phyloP scores from a whole-genome alignment of 208 protist genomes.

The Blechomonas ayalai region DNA sequence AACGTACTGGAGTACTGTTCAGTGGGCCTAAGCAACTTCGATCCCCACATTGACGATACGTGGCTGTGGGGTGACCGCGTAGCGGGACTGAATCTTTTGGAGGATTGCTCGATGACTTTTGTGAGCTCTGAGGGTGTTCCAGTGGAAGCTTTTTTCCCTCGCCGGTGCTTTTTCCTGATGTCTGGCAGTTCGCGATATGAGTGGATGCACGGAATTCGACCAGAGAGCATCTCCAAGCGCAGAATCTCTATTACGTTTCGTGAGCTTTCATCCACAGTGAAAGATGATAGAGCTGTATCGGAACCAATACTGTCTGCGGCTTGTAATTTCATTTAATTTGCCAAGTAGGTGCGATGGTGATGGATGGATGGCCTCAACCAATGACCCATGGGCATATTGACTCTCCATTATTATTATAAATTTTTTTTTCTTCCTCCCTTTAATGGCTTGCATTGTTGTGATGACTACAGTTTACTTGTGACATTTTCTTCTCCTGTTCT shows the following conservation, averaged over 20 bases:
- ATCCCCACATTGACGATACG: conserved; percentile 87
- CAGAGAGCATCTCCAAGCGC: conserved; percentile 40
- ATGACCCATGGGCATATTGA: neutral
- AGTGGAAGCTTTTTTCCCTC: conserved; percentile 65
- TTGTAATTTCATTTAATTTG: conserved; percentile 42
- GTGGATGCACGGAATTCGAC: conserved; percentile 86
- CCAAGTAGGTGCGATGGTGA: neutral
- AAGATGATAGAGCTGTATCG: conserved; percentile 13
- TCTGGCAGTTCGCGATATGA: conserved; percentile 49
- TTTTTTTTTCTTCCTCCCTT: conserved; percentile 5
- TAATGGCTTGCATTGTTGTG: conserved; percentile 9
- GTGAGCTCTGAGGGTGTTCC: conserved; percentile 34
- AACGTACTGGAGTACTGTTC: conserved; percentile 70
- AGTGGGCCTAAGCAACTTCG: conserved; percentile 58
- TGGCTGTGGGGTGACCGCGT: conserved; percentile 89
- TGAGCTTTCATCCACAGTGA: conserved; percentile 56
- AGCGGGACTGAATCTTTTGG: conserved; percentile 63
- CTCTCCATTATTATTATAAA: neutral
- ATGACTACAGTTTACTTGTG: conserved; percentile 7
- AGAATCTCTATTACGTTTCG: conserved; percentile 81
- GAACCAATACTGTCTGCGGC: conserved; percentile 28
- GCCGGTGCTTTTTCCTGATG: conserved; percentile 69
- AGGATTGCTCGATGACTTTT: conserved; percentile 73
- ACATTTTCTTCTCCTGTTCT: conserved; percentile 8
- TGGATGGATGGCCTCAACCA: neutral